Base-by-base conservation (phyloP, 108 stramenopile species). In the Pinguiococcus pyrenoidosus region DNA sequence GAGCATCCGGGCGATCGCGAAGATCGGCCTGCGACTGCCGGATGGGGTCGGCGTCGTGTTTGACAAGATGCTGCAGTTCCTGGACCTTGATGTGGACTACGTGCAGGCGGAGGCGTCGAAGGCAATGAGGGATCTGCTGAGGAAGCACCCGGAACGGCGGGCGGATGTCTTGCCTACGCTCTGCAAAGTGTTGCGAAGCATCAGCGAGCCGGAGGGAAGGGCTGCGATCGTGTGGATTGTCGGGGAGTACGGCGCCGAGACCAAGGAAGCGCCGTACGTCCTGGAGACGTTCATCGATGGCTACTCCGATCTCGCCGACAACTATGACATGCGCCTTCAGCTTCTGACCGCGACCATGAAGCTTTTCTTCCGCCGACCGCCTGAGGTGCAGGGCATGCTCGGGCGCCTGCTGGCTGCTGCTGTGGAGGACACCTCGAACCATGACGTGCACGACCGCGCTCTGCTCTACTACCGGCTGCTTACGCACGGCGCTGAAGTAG, bases 401-500 rank as follows among this genome's bases (percentile, higher is more conserved):
- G 93, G 90, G 14, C 70, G 87, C 12, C 81, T 96, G 8, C 70
- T 99, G 45, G 66, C 69, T 32, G 72, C 81, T 36, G 91, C 87
- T 1, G 86, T 84, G 10, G 79, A 91, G 49, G 97, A 94, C 56
- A 78, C 78, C 7, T 72, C 82, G 12, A 77, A 72, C 16, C 87
- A 90, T 36, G 90, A 96, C 71, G 65, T 95, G 43, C 94, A 94
- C 57, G 97, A 99, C 71, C 79, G 92, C 24, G 97, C 92, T 2
- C 64, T 99, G 33, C 64, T 96, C 48, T 99, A 96, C 75, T 93
- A 93, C 63, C 81, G 97, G 0, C 61, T 99, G 29, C 68, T 99
- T 24, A 56, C 71, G 24, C 66, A 76, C 9, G 89, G 87, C 73
- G 85, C 81, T 16, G 67, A 57, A 9, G 59, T 62, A 30, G 73